Base-by-base conservation (phyloP, 371 early-diverging fungal genomes). In the Parasitella parasitica region DNA sequence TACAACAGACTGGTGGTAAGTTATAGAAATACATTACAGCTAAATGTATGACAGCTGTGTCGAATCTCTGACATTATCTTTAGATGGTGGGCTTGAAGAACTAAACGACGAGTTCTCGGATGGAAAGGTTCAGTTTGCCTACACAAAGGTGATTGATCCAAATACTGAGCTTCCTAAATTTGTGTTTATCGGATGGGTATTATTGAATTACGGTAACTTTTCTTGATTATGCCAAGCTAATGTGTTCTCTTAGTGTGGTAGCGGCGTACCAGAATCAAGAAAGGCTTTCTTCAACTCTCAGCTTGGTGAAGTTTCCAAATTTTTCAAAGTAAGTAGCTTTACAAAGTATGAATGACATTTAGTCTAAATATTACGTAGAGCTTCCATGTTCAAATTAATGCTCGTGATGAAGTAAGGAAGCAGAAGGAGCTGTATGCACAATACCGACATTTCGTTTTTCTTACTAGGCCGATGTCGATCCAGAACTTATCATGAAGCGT, bases 141-240 rank as follows among this genome's bases (percentile, higher is more conserved):
- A 90, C 76, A 89, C 80, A 7, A 83, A 91, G 28, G 91, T 96
- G 27, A 79, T 78, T 39, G 97, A 97, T 72, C 95, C 94, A 11
- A 91, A 93, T 59, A 91, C 94, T 1, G 85, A 85, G 35, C 82
- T 97, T 27, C 86, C 91, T 54, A 97, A 96, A 75, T 90, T 88
- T 72, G 93, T 95, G 43, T 86, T 97, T 64, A 88, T 97, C 63
- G 91, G 88, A n/a, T 97, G 96, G 95, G 91, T 92, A 83, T 16
- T 38, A 16, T 13, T n/a, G 16, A 0, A 38, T n/a, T 13, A 15
- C 4, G 37, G 4, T 16, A 2, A 38, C 6, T 38, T 5, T 38
- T n/a, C n/a, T n/a, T n/a, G n/a, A n/a, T n/a, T n/a, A n/a, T 38
- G 6, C 5, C 16, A 6, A 38, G 4, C 15, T 13, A 32, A 3